A percentile compares a stretch with the other conserved stretches of the same genome.
phyloP scores from a whole-genome alignment of 108 stramenopile genomes.

The Licmophora abbreviata region DNA sequence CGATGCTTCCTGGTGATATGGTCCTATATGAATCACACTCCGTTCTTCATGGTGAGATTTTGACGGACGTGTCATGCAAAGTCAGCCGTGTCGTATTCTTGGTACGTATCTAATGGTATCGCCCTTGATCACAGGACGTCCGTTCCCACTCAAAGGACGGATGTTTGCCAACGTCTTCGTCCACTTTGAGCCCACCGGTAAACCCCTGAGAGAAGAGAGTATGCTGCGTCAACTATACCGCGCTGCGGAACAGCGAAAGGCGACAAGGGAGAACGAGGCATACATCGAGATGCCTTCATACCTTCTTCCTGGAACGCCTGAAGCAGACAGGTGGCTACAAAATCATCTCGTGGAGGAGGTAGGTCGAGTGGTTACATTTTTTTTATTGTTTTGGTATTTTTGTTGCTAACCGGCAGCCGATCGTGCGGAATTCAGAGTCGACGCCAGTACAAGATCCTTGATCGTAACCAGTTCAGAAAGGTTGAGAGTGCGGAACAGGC shows the following conservation, averaged over 20 bases:
- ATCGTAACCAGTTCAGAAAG: neutral
- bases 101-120: too few species aligned
- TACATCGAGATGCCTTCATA: constrained; percentile 18
- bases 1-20: constrained; percentile 87
- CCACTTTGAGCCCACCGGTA: constrained; percentile 71
- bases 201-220: constrained; percentile 60
- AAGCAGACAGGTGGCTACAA: constrained; percentile 51
- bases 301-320: constrained; percentile 44
- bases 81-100: too few species aligned
- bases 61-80: too few species aligned
- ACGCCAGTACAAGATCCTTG: too few species aligned
- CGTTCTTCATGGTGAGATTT: constrained; percentile 82
- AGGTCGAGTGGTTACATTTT: too few species aligned
- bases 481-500: constrained; percentile 22
- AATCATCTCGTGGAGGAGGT: constrained; percentile 39
- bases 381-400: too few species aligned
- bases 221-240: constrained; percentile 46
- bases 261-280: constrained; percentile 18
- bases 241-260: constrained; percentile 14
- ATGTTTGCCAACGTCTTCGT: constrained; percentile 85
- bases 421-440: too few species aligned
- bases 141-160: constrained; percentile 73
- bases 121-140: too few species aligned
- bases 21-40: constrained; percentile 81
- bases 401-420: too few species aligned